Percentiles rank a stretch among this genome's conserved stretches.
phyloP scores from a whole-genome alignment of 176 grass and related monocot species.

The Cymbopogon citratus region DNA sequence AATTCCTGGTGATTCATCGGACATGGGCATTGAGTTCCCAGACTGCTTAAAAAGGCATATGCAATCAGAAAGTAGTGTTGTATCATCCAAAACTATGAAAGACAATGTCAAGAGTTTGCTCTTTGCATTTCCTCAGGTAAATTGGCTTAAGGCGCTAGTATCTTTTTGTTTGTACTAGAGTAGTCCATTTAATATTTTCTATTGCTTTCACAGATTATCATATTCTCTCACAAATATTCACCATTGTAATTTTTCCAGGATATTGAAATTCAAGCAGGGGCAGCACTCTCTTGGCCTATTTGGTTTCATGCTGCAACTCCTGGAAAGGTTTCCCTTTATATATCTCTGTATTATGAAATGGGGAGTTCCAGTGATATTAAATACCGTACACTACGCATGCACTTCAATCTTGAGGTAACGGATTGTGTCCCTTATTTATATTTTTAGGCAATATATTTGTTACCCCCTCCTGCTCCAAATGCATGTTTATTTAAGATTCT shows the following conservation, averaged over 20 bases:
- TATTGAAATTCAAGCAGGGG: constrained; percentile 60
- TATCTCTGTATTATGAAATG: constrained; percentile 96
- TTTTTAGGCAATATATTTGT: not conserved
- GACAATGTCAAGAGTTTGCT: constrained; percentile 44
- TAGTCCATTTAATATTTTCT: not conserved
- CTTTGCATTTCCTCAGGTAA: constrained; percentile 89
- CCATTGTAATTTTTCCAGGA: constrained; percentile 46
- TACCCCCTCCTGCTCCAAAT: not conserved
- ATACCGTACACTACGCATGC: constrained; percentile 82
- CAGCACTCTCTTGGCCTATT: constrained; percentile 81
- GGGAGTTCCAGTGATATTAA: constrained; percentile 73
- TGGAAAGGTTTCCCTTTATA: constrained; percentile 68
- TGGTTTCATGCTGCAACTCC: constrained; percentile 91
- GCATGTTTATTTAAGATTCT: not conserved
- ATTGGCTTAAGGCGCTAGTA: constrained; percentile 13
- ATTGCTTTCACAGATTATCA: not conserved
- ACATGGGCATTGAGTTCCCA: constrained; percentile 53
- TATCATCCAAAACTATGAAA: constrained; percentile 20
- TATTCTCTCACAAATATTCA: constrained; percentile 14
- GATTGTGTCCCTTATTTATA: not conserved
- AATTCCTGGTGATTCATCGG: constrained; percentile 50
- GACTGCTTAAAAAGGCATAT: constrained; percentile 52
- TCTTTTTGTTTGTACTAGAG: constrained; percentile 15
- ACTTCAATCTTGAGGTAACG: constrained; percentile 69
- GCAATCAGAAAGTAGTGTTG: constrained; percentile 34